Percentiles rank a stretch among this genome's conserved stretches.
Evolutionary conservation across 1,284 basidiomycete genomes (phyloP).

Genomic region (Cutaneotrichosporon cavernicola): DNA sequence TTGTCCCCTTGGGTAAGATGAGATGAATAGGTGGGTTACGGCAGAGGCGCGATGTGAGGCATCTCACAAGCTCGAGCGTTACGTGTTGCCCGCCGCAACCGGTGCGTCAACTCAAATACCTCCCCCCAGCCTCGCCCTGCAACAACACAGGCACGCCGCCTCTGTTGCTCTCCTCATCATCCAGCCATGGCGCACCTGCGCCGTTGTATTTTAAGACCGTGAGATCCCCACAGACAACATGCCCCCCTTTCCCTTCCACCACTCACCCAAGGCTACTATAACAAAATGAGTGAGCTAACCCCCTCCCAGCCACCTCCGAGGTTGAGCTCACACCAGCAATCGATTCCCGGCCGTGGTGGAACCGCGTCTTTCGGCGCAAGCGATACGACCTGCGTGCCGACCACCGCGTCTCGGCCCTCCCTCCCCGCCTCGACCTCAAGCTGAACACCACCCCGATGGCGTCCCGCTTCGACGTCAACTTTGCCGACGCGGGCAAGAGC

Average conservation of each 20-base stretch:
- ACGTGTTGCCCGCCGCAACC: background rate
- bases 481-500: background rate
- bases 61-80: background rate
- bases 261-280: background rate
- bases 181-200: too few relatives aligned
- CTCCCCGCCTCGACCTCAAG: constrained; percentile 1
- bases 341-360: constrained; percentile 1
- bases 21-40: background rate
- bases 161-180: background rate
- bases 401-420: constrained; percentile 1
- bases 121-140: background rate
- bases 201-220: background rate
- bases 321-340: background rate
- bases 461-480: background rate
- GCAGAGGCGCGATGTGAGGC: background rate
- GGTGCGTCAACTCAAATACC: background rate
- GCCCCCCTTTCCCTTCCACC: background rate
- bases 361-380: constrained; percentile 5
- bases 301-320: background rate
- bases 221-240: background rate
- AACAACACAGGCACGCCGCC: background rate
- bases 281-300: background rate
- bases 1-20: background rate
- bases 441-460: background rate
- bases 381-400: background rate